phyloP scores from a whole-genome alignment of 352 stramenopile species.

The Pythium aphanidermatum region DNA sequence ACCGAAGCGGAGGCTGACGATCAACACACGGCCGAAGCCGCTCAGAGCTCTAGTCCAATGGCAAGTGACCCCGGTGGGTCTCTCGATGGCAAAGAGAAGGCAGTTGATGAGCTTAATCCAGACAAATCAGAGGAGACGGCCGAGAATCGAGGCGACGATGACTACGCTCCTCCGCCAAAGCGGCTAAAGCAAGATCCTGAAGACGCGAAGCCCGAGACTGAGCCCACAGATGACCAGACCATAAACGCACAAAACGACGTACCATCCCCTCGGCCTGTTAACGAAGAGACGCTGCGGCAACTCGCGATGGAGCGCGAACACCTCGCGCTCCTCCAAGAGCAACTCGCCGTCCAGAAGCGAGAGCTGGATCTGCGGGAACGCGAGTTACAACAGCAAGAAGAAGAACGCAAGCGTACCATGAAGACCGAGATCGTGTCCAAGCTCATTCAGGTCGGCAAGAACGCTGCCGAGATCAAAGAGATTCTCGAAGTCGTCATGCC shows the following conservation, averaged over 20 bases:
- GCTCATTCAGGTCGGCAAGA: conserved; percentile 18
- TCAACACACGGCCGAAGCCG: too few species aligned
- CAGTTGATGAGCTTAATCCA: too few species aligned
- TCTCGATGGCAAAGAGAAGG: too few species aligned
- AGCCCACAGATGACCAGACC: too few species aligned
- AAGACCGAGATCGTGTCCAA: conserved; percentile 19
- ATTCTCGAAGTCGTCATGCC: conserved; percentile 11
- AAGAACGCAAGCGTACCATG: conserved; percentile 14
- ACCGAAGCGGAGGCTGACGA: background rate
- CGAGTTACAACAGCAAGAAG: conserved; percentile 29
- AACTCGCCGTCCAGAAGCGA: conserved; percentile 24
- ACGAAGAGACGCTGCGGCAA: conserved; percentile 1
- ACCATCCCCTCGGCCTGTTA: background rate
- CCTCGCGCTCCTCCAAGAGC: conserved; percentile 26
- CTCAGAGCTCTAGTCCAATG: too few species aligned
- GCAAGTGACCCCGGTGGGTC: too few species aligned
- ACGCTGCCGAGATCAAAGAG: conserved; percentile 16
- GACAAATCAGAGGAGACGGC: too few species aligned
- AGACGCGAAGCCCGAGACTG: too few species aligned
- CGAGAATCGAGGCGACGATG: too few species aligned
- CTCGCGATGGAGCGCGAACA: conserved; percentile 33
- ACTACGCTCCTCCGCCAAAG: too few species aligned
- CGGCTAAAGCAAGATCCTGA: too few species aligned
- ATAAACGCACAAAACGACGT: too few species aligned
- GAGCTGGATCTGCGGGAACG: conserved; percentile 39